Percentiles rank a stretch among this genome's conserved stretches.
phyloP scores from a whole-genome alignment of 2,329 filamentous ascomycete genomes.

The Dothiorella sarmentorum region DNA sequence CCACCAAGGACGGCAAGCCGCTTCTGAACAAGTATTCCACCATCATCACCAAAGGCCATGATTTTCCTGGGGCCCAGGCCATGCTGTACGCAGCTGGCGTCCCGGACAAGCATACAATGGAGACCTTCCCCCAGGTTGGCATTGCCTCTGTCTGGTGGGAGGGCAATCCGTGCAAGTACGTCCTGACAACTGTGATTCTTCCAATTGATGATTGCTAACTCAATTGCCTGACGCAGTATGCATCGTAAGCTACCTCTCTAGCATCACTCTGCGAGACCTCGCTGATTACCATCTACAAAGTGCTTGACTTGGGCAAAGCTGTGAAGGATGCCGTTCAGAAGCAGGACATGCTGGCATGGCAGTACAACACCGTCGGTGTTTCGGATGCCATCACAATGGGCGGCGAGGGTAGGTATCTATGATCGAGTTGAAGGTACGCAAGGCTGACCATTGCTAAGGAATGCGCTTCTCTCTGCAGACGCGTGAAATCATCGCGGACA shows the following conservation, averaged over 20 bases:
- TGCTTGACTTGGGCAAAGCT: slow-evolving; percentile 82
- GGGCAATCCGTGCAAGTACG: slow-evolving; percentile 91
- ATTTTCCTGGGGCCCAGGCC: slow-evolving; percentile 85
- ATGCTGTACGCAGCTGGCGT: slow-evolving; percentile 96
- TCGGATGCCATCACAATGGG: slow-evolving; percentile 96
- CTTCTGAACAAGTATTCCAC: slow-evolving; percentile 83
- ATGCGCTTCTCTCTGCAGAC: slow-evolving; percentile 93
- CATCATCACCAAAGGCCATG: slow-evolving; percentile 76
- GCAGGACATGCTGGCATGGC: slow-evolving; percentile 88
- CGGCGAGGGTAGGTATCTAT: slow-evolving; percentile 62
- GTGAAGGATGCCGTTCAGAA: slow-evolving; percentile 79
- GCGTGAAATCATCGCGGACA: slow-evolving; percentile 89
- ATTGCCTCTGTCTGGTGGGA: slow-evolving; percentile 96
- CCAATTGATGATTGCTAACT: not conserved
- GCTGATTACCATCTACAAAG: slow-evolving; percentile 37
- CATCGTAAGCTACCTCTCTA: slow-evolving; percentile 39
- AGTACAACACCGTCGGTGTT: slow-evolving; percentile 88
- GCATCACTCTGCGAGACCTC: not conserved
- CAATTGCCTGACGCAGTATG: slow-evolving; percentile 39
- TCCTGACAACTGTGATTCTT: slow-evolving; percentile 23
- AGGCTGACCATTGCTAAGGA: slow-evolving; percentile 48
- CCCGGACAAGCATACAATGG: slow-evolving; percentile 78
- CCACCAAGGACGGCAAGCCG: slow-evolving; percentile 55
- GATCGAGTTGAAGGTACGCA: not conserved
- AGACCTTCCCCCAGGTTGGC: slow-evolving; percentile 84